A percentile compares a stretch with the other conserved stretches of the same genome.
Evolutionary conservation across 495 filamentous ascomycete genomes (phyloP).

Genomic region (Extremus antarcticus): DNA sequence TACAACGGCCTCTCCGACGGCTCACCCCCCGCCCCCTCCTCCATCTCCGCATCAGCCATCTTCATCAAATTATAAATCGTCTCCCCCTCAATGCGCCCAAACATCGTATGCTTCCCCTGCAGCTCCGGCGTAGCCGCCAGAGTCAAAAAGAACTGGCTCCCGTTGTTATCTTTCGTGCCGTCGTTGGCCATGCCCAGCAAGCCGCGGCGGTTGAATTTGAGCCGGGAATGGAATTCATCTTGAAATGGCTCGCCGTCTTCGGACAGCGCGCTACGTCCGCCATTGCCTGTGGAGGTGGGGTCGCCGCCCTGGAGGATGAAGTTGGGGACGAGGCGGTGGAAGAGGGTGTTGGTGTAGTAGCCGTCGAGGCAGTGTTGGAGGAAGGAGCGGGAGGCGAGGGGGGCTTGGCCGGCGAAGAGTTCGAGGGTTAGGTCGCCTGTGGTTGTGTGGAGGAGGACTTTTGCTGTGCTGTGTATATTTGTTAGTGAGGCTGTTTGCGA

Average conservation of each 20-base stretch:
- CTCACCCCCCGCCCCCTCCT: slow-evolving; percentile 42
- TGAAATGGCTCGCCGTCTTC: slow-evolving; percentile 64
- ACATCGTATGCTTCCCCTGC: slow-evolving; percentile 59
- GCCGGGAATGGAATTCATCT: slow-evolving; percentile 82
- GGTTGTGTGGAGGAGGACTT: slow-evolving; percentile 79
- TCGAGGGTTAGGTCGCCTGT: slow-evolving; percentile 79
- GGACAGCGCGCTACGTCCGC: slow-evolving; percentile 85
- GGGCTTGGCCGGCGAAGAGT: slow-evolving; percentile 87
- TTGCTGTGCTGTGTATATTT: slow-evolving; percentile 71
- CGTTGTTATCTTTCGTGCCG: slow-evolving; percentile 63
- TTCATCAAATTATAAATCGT: slow-evolving; percentile 91
- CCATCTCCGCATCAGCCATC: slow-evolving; percentile 77
- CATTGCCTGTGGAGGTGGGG: slow-evolving; percentile 72
- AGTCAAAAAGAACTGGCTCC: slow-evolving; percentile 95
- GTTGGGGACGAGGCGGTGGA: slow-evolving; percentile 82
- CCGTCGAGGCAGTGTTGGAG: slow-evolving; percentile 88
- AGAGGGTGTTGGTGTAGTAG: slow-evolving; percentile 85
- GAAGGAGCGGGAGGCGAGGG: slow-evolving; percentile 87
- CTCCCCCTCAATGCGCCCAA: slow-evolving; percentile 84
- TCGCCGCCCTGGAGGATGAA: slow-evolving; percentile 93
- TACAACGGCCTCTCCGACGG: slow-evolving; percentile 80
- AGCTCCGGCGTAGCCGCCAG: slow-evolving; percentile 73
- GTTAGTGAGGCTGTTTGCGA: neutral
- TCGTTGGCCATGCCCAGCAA: slow-evolving; percentile 88
- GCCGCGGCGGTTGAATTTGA: slow-evolving; percentile 88